These are phyloP conservation scores for Backusella australiensis DNA, from an alignment of 192 early-diverging fungal species.

Conservation along the genomic window DNA sequence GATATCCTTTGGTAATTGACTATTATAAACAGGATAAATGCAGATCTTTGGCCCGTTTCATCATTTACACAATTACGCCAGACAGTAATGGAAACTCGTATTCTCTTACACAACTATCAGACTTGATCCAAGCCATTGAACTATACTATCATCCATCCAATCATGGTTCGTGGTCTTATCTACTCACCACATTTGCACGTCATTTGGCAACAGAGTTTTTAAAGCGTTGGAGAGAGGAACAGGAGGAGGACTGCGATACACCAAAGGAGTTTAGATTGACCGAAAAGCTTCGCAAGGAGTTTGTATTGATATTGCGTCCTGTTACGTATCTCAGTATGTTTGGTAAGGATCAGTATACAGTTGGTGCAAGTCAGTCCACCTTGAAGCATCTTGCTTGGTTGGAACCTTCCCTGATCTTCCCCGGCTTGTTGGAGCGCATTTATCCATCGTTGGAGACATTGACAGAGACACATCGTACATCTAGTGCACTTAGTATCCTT, in stretches of 20 bases:
- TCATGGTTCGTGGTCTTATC: conserved; percentile 78
- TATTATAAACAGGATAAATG: conserved; percentile 37
- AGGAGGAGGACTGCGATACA: conserved; percentile 57
- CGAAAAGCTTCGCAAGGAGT: conserved; percentile 44
- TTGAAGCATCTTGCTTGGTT: conserved; percentile 75
- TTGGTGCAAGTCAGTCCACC: conserved; percentile 56
- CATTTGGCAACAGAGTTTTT: conserved; percentile 66
- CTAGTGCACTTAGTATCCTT: conserved; percentile 76
- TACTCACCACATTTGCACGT: conserved; percentile 70
- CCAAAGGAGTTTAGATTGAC: conserved; percentile 60
- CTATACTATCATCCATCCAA: conserved; percentile 94
- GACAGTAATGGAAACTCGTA: conserved; percentile 20
- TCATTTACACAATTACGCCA: conserved; percentile 77
- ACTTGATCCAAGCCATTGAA: conserved; percentile 84
- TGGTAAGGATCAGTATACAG: conserved; percentile 67
- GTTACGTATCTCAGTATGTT: conserved; percentile 69
- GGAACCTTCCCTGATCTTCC: conserved; percentile 75
- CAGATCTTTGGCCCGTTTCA: conserved; percentile 72
- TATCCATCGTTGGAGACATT: conserved; percentile 86
- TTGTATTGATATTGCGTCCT: conserved; percentile 63
- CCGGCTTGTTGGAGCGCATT: conserved; percentile 76
- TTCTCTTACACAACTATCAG: conserved; percentile 61
- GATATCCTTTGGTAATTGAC: background rate
- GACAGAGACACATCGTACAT: conserved; percentile 89
- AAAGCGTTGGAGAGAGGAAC: conserved; percentile 60